Evolutionary conservation across 2,329 filamentous ascomycete genomes (phyloP), one percentile per base, ranked within the genome.

Genomic region (Fusarium paranaense): DNA sequence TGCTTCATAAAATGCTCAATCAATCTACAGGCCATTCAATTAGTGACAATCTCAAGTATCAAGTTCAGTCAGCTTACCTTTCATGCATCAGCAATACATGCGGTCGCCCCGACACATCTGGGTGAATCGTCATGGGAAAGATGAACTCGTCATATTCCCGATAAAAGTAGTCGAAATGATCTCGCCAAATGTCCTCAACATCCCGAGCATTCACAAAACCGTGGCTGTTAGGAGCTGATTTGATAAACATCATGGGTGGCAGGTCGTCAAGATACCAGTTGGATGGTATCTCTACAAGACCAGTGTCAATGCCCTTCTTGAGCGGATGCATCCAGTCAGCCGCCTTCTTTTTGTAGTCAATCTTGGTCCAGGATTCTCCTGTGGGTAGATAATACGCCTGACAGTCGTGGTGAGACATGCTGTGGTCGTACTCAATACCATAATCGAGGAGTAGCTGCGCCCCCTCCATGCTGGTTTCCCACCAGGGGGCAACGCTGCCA

Each of bases 111-210:
- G 89, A 91, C 0, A 93, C 91, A 77, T 95, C 93, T 0, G 93
- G 93, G 80, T 95, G 93, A 38, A 94, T 92, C 0, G 93, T 95
- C 81, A 95, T 92, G 0, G 93, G 92, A 76, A 95, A 94, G 62
- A 94, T 88, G 71, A 94, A 94, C 75, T 93, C 91, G 75, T 95
- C 92, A 71, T 94, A 92, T 80, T 95, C 92, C 32, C 92, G 86
- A 80, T 95, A 95, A 77, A 93, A 94, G 81, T 94, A 94, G 75
- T 92, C 88, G 68, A 93, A 93, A 72, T 92, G 90, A 69, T 92
- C 90, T 57, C 87, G 83, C 90, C 90, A 92, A 37, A 92, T 86
- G 37, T 91, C 89, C 76, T 93, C 90, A 2, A 92, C 87, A 69
- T 91, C 89, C n/a, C 87, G 82, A 1, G 87, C 83, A 64, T 88